Conservation (phyloP, 1,284 basidiomycete species). For the Puccinia horiana region DNA sequence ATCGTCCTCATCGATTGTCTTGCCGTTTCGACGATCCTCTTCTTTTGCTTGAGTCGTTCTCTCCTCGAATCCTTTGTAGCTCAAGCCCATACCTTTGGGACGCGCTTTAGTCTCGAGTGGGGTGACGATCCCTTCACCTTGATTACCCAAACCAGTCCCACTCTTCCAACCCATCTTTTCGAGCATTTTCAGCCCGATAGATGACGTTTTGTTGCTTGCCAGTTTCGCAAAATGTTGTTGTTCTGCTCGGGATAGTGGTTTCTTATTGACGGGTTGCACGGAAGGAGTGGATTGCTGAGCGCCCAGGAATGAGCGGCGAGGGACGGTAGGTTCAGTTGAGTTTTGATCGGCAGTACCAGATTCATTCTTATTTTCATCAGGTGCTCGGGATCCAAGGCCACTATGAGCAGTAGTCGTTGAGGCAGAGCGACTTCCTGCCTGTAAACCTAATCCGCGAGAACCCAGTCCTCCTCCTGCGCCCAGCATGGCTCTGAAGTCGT, state of each 20-base stretch:
- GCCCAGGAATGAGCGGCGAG: conserved; percentile 63
- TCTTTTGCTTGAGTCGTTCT: conserved; percentile 81
- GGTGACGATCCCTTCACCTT: conserved; percentile 79
- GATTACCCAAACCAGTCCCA: conserved; percentile 76
- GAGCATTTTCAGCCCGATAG: conserved; percentile 83
- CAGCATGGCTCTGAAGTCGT: conserved; percentile 43
- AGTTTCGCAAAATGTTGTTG: conserved; percentile 76
- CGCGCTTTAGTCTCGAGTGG: conserved; percentile 82
- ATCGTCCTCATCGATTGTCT: conserved; percentile 51
- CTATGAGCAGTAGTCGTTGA: conserved; percentile 30
- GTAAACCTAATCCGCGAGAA: conserved; percentile 11
- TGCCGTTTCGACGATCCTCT: conserved; percentile 65
- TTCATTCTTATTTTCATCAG: conserved; percentile 50
- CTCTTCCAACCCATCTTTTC: conserved; percentile 89
- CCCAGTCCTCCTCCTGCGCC: conserved; percentile 10
- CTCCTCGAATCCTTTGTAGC: conserved; percentile 80
- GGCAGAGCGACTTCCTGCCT: neutral
- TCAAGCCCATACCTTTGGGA: conserved; percentile 77
- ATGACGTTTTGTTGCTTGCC: conserved; percentile 60
- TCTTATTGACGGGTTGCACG: conserved; percentile 61
- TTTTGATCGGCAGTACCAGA: conserved; percentile 45
- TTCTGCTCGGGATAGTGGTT: conserved; percentile 68
- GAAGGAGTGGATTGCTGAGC: conserved; percentile 59
- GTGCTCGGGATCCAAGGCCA: conserved; percentile 22
- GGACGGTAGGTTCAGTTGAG: conserved; percentile 50